A percentile compares a stretch with the other conserved stretches of the same genome.
These are phyloP conservation scores for Boletus sp. DNA, from an alignment of 1,284 basidiomycete species.

Conservation along the genomic window DNA sequence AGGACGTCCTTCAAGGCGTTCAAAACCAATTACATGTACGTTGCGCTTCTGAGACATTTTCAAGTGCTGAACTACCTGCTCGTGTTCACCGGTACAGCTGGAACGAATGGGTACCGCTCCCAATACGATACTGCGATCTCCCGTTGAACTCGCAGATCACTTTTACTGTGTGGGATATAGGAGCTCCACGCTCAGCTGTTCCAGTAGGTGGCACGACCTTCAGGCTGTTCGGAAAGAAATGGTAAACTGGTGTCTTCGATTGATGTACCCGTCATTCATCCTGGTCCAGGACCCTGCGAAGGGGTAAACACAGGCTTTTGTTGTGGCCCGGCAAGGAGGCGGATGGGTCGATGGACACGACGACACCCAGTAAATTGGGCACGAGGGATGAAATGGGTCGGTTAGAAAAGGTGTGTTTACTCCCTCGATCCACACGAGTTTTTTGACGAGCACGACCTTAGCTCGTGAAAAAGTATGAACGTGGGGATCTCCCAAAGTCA, in stretches of 20 bases:
- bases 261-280: constrained; percentile 4
- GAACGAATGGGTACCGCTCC: constrained; percentile 92
- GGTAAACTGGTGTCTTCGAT: constrained; percentile 42
- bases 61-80: constrained; percentile 1
- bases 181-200: constrained; percentile 66
- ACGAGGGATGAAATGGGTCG: constrained; percentile 89
- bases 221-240: constrained; percentile 86
- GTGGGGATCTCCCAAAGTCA: constrained; percentile 88
- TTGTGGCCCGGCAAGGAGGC: constrained; percentile 83
- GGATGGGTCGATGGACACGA: constrained; percentile 77
- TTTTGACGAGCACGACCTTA: constrained; percentile 30
- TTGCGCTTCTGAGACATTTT: constrained; percentile 8
- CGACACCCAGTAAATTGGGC: constrained; percentile 83
- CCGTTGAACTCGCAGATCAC: constrained; percentile 85
- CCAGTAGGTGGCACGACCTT: constrained; percentile 91
- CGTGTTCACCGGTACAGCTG: constrained; percentile 53
- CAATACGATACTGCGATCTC: constrained; percentile 88
- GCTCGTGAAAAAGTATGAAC: constrained; percentile 95
- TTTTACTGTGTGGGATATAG: constrained; percentile 94
- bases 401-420: constrained; percentile 75
- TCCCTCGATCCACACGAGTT: not conserved
- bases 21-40: constrained; percentile 76
- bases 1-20: constrained; percentile 92
- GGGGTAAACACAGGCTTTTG: constrained; percentile 86
- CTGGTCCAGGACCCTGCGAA: constrained; percentile 73